phyloP scores from a whole-genome alignment of 2,329 filamentous ascomycete genomes.

The Zarea fungicola region DNA sequence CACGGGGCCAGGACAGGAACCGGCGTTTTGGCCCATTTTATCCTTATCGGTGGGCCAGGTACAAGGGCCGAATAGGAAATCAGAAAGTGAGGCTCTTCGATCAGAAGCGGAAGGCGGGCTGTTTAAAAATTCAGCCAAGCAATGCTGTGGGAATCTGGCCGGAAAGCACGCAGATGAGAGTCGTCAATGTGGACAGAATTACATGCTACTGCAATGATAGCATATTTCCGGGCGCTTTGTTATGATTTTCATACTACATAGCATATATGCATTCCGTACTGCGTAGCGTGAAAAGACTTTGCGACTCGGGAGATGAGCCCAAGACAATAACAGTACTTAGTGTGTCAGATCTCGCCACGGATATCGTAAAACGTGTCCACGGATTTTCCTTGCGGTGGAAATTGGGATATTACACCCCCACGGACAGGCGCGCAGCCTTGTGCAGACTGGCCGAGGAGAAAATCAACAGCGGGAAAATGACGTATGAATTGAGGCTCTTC shows the following conservation, averaged over 20 bases:
- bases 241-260: neutral
- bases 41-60: conserved; percentile 4
- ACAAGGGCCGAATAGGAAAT: conserved; percentile 9
- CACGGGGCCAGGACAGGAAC: conserved; percentile 3
- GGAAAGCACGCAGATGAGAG: conserved; percentile 1
- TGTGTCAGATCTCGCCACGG: neutral
- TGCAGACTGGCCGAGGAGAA: neutral
- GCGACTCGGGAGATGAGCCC: conserved; percentile 6
- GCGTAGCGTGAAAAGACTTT: neutral
- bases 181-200: neutral
- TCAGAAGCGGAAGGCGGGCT: conserved; percentile 9
- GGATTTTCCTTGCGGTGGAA: neutral
- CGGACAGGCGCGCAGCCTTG: conserved; percentile 4
- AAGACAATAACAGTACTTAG: conserved; percentile 9
- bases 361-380: neutral
- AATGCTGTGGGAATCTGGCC: conserved; percentile 2
- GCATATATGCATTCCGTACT: conserved; percentile 1
- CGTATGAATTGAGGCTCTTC: conserved; percentile 1
- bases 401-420: neutral
- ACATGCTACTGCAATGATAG: neutral
- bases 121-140: neutral
- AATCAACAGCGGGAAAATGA: conserved; percentile 4
- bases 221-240: neutral
- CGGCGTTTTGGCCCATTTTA: neutral
- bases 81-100: neutral